Evolutionary conservation across 352 stramenopile species (phyloP), one percentile per base, ranked within the genome.

Genomic region (Pythium insidiosum): DNA sequence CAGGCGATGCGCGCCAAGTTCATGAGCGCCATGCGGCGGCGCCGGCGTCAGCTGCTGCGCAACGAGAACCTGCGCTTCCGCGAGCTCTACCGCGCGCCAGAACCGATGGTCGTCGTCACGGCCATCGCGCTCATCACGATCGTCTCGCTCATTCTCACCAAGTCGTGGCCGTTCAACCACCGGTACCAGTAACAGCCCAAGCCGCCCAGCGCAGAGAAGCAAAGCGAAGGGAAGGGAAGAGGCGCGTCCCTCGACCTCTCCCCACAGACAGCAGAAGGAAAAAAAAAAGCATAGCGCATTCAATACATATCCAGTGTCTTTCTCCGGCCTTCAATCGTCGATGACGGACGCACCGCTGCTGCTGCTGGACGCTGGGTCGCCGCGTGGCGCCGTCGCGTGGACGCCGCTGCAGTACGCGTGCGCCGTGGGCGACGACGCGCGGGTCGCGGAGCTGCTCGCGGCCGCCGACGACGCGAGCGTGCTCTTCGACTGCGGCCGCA

Each of bases 91-190:
- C 68, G 67, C 33, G 51, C 74, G 2, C 78, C 78, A 0, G 78
- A 90, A 54, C 72, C 70, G 7, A 66, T 72, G 25, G 78, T 82
- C 39, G 38, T 90, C 44, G n/a, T 84, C 24, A 60, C 69, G 5
- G 66, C 73, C 12, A 28, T 74, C 18, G 30, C 63, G 26, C 50
- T 90, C 20, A 53, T 77, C 5, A 77, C 68, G 4, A 67, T 79
- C 28, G 69, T 90, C 49, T 68, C 73, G 43, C 70, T 90, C 18
- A 73, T 85, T 22, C 25, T 90, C 23, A 88, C 63, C 33, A 86
- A 83, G 43, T 84, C 73, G 9, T 90, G 77, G 77, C 74, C 74
- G 18, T 90, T 90, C 47, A 78, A 88, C 51, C 83, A 53, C 53
- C 25, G n/a, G 10, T 15, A 30, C 2, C 21, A 18, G n/a, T n/a